A percentile compares a stretch with the other conserved stretches of the same genome.
These are phyloP conservation scores for Gaertneriomyces sp. DNA, from an alignment of 192 early-diverging fungal species.

Conservation along the genomic window DNA sequence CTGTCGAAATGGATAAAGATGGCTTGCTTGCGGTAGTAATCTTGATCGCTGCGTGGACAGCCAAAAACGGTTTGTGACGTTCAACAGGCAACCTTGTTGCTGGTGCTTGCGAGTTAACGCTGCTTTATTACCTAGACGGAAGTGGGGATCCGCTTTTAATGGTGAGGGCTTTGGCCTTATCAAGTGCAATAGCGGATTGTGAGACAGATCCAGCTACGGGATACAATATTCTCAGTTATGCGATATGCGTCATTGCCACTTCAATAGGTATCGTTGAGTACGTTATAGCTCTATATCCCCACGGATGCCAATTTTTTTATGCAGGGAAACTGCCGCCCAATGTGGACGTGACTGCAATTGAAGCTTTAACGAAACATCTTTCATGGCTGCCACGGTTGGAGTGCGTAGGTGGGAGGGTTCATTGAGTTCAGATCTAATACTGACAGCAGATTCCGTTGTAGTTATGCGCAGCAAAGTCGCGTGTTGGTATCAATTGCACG, in stretches of 20 bases:
- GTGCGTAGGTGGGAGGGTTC: not conserved
- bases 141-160: not conserved
- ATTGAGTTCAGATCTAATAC: not conserved
- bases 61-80: constrained; percentile 11
- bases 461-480: not conserved
- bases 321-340: constrained; percentile 10
- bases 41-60: constrained; percentile 9
- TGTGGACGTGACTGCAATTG: constrained; percentile 2
- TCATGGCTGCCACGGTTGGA: not conserved
- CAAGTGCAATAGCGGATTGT: not conserved
- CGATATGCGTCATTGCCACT: not conserved
- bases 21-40: not conserved
- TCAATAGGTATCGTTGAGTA: constrained; percentile 3
- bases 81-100: not conserved
- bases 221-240: not conserved
- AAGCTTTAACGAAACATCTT: constrained; percentile 4
- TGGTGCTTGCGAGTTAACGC: not conserved
- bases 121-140: not conserved
- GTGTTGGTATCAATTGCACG: not conserved
- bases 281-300: not conserved
- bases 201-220: not conserved
- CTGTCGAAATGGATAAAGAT: not conserved
- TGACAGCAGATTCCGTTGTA: not conserved
- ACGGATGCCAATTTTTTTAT: not conserved
- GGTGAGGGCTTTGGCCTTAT: not conserved